Conservation (phyloP, 345 rosid species). For the Lepidium africanum region DNA sequence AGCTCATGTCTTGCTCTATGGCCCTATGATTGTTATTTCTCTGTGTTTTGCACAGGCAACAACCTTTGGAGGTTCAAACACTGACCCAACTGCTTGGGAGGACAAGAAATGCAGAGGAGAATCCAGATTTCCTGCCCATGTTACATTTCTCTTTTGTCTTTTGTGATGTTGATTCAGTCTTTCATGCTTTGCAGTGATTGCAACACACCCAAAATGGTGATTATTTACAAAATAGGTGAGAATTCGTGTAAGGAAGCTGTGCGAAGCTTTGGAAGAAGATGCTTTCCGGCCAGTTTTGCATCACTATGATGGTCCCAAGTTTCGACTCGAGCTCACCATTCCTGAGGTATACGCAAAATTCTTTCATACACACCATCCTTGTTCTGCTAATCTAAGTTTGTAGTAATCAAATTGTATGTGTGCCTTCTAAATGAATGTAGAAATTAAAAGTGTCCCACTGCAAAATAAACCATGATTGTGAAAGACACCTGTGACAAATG, state of each 20-base stretch:
- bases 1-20: not conserved
- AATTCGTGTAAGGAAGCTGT: slow-evolving; percentile 61
- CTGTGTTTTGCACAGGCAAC: slow-evolving; percentile 46
- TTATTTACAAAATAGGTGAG: slow-evolving; percentile 44
- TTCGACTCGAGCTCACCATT: slow-evolving; percentile 84
- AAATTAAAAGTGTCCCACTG: not conserved
- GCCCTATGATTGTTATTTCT: not conserved
- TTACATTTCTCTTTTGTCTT: slow-evolving; percentile 22
- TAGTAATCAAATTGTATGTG: slow-evolving; percentile 3
- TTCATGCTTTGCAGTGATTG: not conserved
- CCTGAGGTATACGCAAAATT: slow-evolving; percentile 66
- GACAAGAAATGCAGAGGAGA: slow-evolving; percentile 93
- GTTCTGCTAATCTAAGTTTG: not conserved
- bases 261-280: slow-evolving; percentile 90
- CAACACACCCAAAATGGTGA: not conserved
- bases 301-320: slow-evolving; percentile 91
- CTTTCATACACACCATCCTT: not conserved
- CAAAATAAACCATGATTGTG: slow-evolving; percentile 13
- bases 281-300: slow-evolving; percentile 91
- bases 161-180: not conserved
- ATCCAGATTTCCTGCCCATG: slow-evolving; percentile 98
- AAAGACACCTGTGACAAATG: not conserved
- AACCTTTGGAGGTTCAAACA: slow-evolving; percentile 88
- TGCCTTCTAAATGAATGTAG: slow-evolving; percentile 8
- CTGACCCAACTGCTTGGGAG: slow-evolving; percentile 97